A percentile compares a stretch with the other conserved stretches of the same genome.
phyloP scores from a whole-genome alignment of 2,329 filamentous ascomycete genomes.

The Alternaria postmessia region DNA sequence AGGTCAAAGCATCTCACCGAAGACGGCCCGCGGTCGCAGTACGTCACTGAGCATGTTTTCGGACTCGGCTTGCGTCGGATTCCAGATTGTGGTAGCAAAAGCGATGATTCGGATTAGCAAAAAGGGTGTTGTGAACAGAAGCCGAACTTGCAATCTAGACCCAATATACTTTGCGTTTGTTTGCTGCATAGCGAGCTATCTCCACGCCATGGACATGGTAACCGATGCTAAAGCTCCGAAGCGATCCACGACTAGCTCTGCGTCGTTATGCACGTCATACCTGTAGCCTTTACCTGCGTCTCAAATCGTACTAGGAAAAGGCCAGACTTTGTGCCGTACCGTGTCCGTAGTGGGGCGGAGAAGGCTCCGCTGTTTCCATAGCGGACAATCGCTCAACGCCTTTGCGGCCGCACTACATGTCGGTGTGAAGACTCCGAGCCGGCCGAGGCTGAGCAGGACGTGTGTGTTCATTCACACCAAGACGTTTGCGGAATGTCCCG shows the following conservation, averaged over 20 bases:
- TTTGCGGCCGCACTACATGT: not conserved
- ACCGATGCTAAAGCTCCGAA: conserved; percentile 14
- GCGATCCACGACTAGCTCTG: conserved; percentile 15
- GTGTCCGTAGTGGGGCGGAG: conserved; percentile 7
- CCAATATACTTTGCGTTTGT: not conserved
- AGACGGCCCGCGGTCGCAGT: not conserved
- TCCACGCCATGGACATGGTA: conserved; percentile 7
- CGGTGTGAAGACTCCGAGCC: conserved; percentile 5
- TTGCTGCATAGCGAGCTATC: not conserved
- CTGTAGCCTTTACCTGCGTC: conserved; percentile 15
- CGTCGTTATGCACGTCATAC: conserved; percentile 24
- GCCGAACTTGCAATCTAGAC: conserved; percentile 2
- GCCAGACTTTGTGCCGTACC: conserved; percentile 1
- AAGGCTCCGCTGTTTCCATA: conserved; percentile 5
- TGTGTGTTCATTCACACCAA: not conserved
- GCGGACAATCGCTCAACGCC: not conserved
- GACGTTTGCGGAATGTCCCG: not conserved
- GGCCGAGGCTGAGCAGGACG: not conserved
- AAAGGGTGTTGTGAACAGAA: not conserved
- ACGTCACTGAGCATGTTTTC: not conserved
- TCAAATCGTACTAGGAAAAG: conserved; percentile 11
- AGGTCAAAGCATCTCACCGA: conserved; percentile 2
- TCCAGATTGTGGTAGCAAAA: not conserved
- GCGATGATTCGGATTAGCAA: not conserved
- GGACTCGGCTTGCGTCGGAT: not conserved